phyloP scores from a whole-genome alignment of 805 yeast genomes.

The Cyberlindnera samutprakarnensis region DNA sequence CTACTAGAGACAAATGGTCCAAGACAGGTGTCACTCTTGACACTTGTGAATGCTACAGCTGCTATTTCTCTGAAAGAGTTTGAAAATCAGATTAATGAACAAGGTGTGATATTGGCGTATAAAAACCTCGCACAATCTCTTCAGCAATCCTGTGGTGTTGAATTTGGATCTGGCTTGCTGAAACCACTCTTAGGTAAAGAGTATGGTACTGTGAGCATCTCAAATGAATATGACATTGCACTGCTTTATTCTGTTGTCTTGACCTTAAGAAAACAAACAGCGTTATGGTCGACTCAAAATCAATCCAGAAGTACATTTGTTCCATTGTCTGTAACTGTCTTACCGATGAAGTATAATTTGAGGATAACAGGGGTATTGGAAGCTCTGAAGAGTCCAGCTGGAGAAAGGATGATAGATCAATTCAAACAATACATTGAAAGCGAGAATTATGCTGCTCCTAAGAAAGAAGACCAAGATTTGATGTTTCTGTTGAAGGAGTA shows the following conservation, averaged over 20 bases:
- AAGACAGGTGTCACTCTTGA: slow-evolving; percentile 30
- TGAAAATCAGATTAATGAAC: slow-evolving; percentile 10
- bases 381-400: slow-evolving; percentile 19
- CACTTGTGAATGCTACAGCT: slow-evolving; percentile 29
- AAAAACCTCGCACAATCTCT: slow-evolving; percentile 14
- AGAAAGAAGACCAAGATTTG: slow-evolving; percentile 26
- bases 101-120: slow-evolving; percentile 22
- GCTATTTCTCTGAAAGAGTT: slow-evolving; percentile 25
- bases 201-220: slow-evolving; percentile 3
- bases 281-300: slow-evolving; percentile 35
- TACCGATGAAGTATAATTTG: slow-evolving; percentile 33
- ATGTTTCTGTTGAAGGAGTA: slow-evolving; percentile 45
- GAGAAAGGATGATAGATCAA: slow-evolving; percentile 15
- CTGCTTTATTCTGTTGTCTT: slow-evolving; percentile 38
- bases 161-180: slow-evolving; percentile 20
- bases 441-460: slow-evolving; percentile 3
- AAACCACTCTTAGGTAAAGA: slow-evolving; percentile 13
- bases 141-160: slow-evolving; percentile 14
- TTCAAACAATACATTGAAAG: slow-evolving; percentile 20
- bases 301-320: slow-evolving; percentile 25
- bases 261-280: slow-evolving; percentile 40
- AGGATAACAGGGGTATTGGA: slow-evolving; percentile 26
- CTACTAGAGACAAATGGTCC: slow-evolving; percentile 35
- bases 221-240: slow-evolving; percentile 18
- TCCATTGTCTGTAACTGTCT: slow-evolving; percentile 36